A percentile compares a stretch with the other conserved stretches of the same genome.
These are phyloP conservation scores for Vitis riparia DNA, from an alignment of 164 flowering plant species.

Conservation along the genomic window DNA sequence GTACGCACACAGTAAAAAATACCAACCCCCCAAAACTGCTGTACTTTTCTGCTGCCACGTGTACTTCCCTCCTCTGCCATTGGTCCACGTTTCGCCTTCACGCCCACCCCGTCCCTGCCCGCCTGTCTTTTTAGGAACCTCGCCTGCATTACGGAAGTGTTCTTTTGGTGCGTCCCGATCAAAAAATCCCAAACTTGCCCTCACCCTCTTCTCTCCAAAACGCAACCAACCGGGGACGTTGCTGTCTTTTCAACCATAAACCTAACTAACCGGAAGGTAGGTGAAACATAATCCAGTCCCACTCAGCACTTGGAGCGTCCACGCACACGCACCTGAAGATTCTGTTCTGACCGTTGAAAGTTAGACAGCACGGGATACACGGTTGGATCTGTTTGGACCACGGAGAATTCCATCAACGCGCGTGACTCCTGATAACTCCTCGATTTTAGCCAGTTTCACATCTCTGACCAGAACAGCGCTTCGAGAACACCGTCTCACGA, in stretches of 20 bases:
- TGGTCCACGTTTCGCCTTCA: slow-evolving; percentile 22
- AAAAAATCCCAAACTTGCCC: slow-evolving; percentile 5
- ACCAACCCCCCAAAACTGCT: slow-evolving; percentile 5
- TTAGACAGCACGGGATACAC: background rate
- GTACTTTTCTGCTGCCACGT: slow-evolving; percentile 9
- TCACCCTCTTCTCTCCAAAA: background rate
- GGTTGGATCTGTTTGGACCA: slow-evolving; percentile 7
- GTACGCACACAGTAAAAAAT: slow-evolving; percentile 13
- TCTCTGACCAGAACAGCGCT: slow-evolving; percentile 29
- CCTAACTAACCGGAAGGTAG: slow-evolving; percentile 25
- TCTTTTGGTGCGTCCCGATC: background rate
- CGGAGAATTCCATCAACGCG: too few relatives aligned
- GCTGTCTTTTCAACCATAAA: background rate
- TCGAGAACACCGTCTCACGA: slow-evolving; percentile 25
- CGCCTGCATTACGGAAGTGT: background rate
- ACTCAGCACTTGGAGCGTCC: background rate
- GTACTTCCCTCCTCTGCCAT: background rate
- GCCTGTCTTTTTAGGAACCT: background rate
- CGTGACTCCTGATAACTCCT: slow-evolving; percentile 16
- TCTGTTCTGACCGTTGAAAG: slow-evolving; percentile 4
- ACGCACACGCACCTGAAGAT: slow-evolving; percentile 1
- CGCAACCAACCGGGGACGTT: background rate
- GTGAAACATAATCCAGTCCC: slow-evolving; percentile 7
- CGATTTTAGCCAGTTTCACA: slow-evolving; percentile 10
- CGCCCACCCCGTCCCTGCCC: background rate